These are phyloP conservation scores for Calonectria pauciramosa DNA, from an alignment of 2,329 filamentous ascomycete genomes.

Conservation along the genomic window DNA sequence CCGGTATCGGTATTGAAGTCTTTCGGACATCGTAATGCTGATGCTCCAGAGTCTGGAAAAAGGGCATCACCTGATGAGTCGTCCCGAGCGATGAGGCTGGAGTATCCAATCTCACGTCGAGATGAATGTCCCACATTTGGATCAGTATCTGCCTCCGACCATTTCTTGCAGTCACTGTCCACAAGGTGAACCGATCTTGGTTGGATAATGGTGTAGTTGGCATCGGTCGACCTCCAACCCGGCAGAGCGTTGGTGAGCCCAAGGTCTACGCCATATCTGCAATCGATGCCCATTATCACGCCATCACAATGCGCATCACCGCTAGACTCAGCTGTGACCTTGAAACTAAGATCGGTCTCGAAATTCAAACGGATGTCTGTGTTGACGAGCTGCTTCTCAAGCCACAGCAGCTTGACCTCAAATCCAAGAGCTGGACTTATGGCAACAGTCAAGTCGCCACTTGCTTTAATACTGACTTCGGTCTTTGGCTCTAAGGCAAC, in stretches of 20 bases:
- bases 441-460: not conserved
- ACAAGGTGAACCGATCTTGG: not conserved
- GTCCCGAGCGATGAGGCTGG: not conserved
- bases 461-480: not conserved
- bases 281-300: not conserved
- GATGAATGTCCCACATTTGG: not conserved
- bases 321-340: not conserved
- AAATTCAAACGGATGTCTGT: not conserved
- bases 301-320: not conserved
- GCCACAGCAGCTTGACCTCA: not conserved
- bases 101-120: not conserved
- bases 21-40: no score
- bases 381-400: not conserved
- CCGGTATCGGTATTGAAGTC: no score
- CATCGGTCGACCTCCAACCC: not conserved
- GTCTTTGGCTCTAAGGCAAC: not conserved
- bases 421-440: not conserved
- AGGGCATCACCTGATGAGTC: no score
- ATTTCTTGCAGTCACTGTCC: not conserved
- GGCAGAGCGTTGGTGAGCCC: not conserved
- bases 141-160: not conserved
- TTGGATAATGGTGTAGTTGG: not conserved
- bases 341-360: not conserved
- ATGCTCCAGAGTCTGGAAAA: no score
- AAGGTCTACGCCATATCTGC: not conserved